phyloP scores from a whole-genome alignment of 257 asterid species.

The Primulina eburnea region DNA sequence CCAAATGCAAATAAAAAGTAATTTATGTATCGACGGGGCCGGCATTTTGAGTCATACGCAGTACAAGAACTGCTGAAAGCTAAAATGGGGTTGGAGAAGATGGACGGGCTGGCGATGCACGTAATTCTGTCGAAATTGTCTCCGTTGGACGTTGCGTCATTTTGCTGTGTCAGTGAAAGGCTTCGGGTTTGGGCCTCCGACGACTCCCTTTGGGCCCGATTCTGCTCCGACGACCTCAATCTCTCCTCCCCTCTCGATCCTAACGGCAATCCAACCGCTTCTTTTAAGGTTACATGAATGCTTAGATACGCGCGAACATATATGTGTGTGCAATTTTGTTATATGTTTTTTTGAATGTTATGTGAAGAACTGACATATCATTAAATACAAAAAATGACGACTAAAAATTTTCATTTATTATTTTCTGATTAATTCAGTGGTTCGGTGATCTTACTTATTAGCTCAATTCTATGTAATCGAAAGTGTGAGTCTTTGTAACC shows the following conservation, averaged over 20 bases:
- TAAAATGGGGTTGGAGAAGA: conserved; percentile 58
- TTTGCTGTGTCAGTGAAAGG: conserved; percentile 54
- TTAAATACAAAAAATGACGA: too few species aligned
- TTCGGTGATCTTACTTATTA: too few species aligned
- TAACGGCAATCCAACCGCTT: conserved; percentile 44
- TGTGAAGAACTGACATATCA: background rate
- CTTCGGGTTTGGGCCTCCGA: conserved; percentile 69
- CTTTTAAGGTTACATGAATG: conserved; percentile 52
- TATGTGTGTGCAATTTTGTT: background rate
- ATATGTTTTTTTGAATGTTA: background rate
- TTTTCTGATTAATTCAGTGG: too few species aligned
- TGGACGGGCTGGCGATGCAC: conserved; percentile 71
- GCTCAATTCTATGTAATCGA: background rate
- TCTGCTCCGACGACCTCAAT: conserved; percentile 61
- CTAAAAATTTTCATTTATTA: too few species aligned
- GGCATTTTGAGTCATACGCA: background rate
- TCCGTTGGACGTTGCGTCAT: conserved; percentile 56
- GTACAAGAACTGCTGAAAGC: background rate
- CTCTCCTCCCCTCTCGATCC: conserved; percentile 69
- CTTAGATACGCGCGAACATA: background rate
- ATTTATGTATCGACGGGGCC: too few species aligned
- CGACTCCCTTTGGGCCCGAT: conserved; percentile 69
- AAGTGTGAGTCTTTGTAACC: too few species aligned
- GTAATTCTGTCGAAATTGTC: conserved; percentile 60
- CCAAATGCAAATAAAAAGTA: too few species aligned